These are phyloP conservation scores for Ophiosphaerella herpotricha DNA, from an alignment of 2,329 filamentous ascomycete genomes.

Conservation along the genomic window DNA sequence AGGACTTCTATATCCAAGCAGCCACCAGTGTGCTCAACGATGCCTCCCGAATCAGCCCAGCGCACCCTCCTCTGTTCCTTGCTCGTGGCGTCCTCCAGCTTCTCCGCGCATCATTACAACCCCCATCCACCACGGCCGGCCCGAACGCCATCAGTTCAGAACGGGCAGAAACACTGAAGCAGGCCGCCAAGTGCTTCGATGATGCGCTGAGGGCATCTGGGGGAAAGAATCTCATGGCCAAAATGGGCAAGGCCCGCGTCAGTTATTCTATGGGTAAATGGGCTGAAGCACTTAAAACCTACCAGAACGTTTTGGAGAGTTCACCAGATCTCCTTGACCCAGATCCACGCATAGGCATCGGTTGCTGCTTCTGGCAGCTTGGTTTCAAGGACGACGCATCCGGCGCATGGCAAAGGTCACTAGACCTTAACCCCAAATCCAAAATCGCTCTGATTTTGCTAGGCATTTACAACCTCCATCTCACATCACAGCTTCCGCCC, in stretches of 20 bases:
- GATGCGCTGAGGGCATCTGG: conserved; percentile 85
- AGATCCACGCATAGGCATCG: conserved; percentile 93
- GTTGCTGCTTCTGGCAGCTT: conserved; percentile 95
- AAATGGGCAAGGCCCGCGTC: conserved; percentile 86
- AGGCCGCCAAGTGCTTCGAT: conserved; percentile 91
- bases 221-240: conserved; percentile 87
- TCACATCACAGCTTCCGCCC: conserved; percentile 79
- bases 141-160: conserved; percentile 70
- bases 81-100: conserved; percentile 89
- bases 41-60: conserved; percentile 89
- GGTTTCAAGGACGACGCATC: conserved; percentile 93
- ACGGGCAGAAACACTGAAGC: conserved; percentile 76
- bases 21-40: conserved; percentile 95
- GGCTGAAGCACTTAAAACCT: conserved; percentile 78
- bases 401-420: conserved; percentile 82
- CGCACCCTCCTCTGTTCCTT: conserved; percentile 87
- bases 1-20: conserved; percentile 87
- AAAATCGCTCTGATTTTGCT: conserved; percentile 90
- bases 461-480: conserved; percentile 85
- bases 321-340: conserved; percentile 89
- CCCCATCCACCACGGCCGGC: conserved; percentile 69
- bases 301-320: conserved; percentile 84
- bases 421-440: conserved; percentile 81
- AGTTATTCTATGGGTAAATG: conserved; percentile 87
- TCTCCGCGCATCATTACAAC: conserved; percentile 81